Evolutionary conservation across 2,329 filamentous ascomycete species (phyloP).

Genomic region (Aureobasidium vineae): DNA sequence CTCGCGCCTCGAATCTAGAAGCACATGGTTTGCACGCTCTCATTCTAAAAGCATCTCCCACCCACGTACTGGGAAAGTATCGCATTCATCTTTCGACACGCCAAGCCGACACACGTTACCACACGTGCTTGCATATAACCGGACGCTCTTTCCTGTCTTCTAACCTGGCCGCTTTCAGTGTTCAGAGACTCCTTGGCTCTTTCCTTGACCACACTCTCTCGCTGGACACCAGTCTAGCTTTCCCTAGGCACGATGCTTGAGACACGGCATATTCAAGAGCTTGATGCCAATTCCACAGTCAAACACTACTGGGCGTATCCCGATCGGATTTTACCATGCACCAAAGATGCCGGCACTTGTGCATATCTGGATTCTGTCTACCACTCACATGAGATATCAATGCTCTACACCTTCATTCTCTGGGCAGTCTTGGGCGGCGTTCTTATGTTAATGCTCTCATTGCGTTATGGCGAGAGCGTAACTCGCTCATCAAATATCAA

Average conservation of each 20-base stretch:
- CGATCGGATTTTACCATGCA: slow-evolving; percentile 55
- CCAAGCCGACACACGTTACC: neutral
- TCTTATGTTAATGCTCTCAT: slow-evolving; percentile 46
- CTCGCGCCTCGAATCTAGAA: neutral
- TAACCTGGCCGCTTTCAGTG: neutral
- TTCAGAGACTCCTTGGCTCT: neutral
- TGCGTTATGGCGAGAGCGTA: slow-evolving; percentile 31
- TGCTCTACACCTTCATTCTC: slow-evolving; percentile 57
- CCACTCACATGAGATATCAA: slow-evolving; percentile 53
- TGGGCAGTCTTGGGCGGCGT: slow-evolving; percentile 55
- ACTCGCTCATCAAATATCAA: slow-evolving; percentile 13
- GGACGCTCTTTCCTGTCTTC: neutral
- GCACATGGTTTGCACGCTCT: slow-evolving; percentile 17
- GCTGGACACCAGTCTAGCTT: neutral
- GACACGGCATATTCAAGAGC: slow-evolving; percentile 36
- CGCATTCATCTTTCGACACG: neutral
- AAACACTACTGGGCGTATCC: slow-evolving; percentile 57
- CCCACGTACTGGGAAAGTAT: neutral
- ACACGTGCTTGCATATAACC: neutral
- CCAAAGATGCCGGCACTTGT: slow-evolving; percentile 58
- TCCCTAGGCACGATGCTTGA: slow-evolving; percentile 9
- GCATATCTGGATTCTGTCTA: slow-evolving; percentile 59
- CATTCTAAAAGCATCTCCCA: neutral
- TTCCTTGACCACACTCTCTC: neutral
- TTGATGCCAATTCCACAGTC: slow-evolving; percentile 33